These are phyloP conservation scores for Pestalotiopsis sp. DNA, from an alignment of 2,329 filamentous ascomycete genomes.

Conservation along the genomic window DNA sequence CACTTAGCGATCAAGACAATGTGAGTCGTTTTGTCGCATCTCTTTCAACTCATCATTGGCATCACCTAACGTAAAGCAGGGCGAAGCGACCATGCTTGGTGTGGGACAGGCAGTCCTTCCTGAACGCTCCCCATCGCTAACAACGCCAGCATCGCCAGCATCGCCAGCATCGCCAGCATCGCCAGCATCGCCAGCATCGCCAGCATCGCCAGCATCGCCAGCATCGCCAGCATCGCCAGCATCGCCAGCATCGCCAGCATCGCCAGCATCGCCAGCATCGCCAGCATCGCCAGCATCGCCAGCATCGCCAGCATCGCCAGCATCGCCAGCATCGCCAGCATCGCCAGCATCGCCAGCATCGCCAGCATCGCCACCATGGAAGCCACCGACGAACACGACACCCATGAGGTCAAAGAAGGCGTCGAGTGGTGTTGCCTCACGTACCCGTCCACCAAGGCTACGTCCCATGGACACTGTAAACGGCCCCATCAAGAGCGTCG, in stretches of 20 bases:
- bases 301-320: neutral
- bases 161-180: neutral
- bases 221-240: neutral
- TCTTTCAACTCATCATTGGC: neutral
- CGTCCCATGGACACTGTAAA: conserved; percentile 1
- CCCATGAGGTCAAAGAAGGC: neutral
- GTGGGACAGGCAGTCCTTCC: neutral
- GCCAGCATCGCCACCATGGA: neutral
- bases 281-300: neutral
- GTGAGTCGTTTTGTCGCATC: neutral
- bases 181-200: neutral
- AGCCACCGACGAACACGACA: neutral
- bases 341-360: neutral
- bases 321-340: neutral
- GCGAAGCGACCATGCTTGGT: neutral
- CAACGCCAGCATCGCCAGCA: neutral
- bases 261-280: neutral
- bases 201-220: neutral
- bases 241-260: neutral
- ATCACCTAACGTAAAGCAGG: neutral
- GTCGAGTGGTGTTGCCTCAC: neutral
- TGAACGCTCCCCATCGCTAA: neutral
- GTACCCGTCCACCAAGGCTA: neutral
- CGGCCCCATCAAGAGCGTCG: conserved; percentile 2
- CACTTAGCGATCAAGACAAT: neutral